Evolutionary conservation across 108 stramenopile species (phyloP).

Genomic region (Cyclotella choctawhatcheeana): DNA sequence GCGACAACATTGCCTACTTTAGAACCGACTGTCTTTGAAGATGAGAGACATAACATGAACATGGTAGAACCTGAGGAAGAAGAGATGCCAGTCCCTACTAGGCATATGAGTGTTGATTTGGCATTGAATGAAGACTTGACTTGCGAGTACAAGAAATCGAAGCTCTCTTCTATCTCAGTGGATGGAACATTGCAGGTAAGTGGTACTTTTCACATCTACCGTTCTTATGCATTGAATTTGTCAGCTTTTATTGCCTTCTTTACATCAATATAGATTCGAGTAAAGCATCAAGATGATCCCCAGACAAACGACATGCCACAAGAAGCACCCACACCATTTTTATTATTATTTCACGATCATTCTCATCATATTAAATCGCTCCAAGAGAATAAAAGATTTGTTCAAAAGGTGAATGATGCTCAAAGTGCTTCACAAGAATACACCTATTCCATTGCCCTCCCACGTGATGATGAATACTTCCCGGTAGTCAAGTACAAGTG

Average conservation of each 20-base stretch:
- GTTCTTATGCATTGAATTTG: neutral
- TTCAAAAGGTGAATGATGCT: conserved; percentile 48
- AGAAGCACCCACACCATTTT: conserved; percentile 62
- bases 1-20: conserved; percentile 13
- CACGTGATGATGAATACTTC: conserved; percentile 77
- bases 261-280: conserved; percentile 34
- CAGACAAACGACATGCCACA: conserved; percentile 7
- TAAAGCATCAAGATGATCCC: conserved; percentile 25
- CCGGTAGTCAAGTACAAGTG: conserved; percentile 88
- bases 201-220: neutral
- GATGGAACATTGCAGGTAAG: conserved; percentile 79
- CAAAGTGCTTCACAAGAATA: conserved; percentile 52
- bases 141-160: conserved; percentile 82
- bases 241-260: neutral
- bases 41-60: conserved; percentile 3
- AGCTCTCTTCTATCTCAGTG: conserved; percentile 73
- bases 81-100: conserved; percentile 8
- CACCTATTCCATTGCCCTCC: conserved; percentile 63
- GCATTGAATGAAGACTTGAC: conserved; percentile 90
- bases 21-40: neutral
- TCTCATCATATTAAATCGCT: conserved; percentile 69
- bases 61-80: neutral
- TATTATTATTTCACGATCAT: conserved; percentile 68
- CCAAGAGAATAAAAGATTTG: conserved; percentile 82
- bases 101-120: conserved; percentile 42